A percentile compares a stretch with the other conserved stretches of the same genome.
Conservation (phyloP, 306 rosid species). For the Fragaria ananassa region DNA sequence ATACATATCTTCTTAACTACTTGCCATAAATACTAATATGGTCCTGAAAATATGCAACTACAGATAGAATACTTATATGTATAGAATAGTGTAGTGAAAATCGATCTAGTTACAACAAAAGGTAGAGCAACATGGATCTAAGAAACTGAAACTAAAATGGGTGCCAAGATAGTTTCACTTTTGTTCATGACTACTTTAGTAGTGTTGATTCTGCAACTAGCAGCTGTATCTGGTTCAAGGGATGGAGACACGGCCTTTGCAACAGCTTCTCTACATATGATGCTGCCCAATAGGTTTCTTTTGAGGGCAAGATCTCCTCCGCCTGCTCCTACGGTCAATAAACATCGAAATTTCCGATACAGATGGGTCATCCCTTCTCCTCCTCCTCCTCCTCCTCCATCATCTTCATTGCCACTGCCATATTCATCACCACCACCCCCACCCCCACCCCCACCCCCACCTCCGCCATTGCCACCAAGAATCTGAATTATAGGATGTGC, state of each 20-base stretch:
- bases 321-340: background rate
- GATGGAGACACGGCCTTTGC: background rate
- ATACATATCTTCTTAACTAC: background rate
- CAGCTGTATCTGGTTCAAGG: background rate
- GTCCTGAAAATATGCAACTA: background rate
- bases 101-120: background rate
- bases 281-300: background rate
- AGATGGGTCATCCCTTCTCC: background rate
- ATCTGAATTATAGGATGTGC: background rate
- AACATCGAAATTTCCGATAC: background rate
- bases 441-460: background rate
- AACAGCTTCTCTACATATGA: background rate
- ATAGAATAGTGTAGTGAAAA: background rate
- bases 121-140: background rate
- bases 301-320: constrained; percentile 1
- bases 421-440: background rate
- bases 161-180: background rate
- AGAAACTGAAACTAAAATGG: background rate
- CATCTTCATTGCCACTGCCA: background rate
- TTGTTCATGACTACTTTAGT: background rate
- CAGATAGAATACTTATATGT: background rate
- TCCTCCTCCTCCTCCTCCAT: background rate
- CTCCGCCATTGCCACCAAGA: background rate
- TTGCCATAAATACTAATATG: background rate
- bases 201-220: background rate